Base-by-base conservation (phyloP, 2,329 filamentous ascomycete genomes). In the Cordyceps javanica region DNA sequence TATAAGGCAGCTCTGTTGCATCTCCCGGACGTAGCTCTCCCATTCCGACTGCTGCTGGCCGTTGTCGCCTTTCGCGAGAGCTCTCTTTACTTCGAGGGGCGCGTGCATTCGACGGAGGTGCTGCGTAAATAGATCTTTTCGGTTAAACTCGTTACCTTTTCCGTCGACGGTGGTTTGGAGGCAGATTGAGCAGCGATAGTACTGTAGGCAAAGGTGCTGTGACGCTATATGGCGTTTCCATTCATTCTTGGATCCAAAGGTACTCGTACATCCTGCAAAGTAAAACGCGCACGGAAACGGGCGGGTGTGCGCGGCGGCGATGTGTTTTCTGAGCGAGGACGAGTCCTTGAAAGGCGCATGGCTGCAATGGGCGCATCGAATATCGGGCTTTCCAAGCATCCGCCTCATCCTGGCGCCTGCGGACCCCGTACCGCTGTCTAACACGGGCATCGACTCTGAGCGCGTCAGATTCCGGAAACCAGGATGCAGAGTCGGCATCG, bases 161-260 rank as follows among this genome's bases (percentile, higher is more conserved):
- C 81, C 81, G 59, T 84, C 81, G 0, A 73, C 70, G 2, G 75
- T 75, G 58, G 73, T 78, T 58, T 79, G 76, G 0, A 82, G 79
- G 59, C 84, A 87, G 2, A 79, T 75, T 0, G 84, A 86, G 62
- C 84, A 87, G 21, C 84, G 79, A 64, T 87, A 87, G 63, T 81
- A 87, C 50, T 81, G 80, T 19, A 87, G 69, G 62, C 84, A 87
- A 23, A 99, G 81, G 72, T 99, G 94, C 65, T 97, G 91, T 0
- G 91, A 96, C 16, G 86, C 82, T 68, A 97, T 90, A 68, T 99
- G 94, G 3, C 93, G 84, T 72, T 97, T 97, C 93, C 93, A 99
- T 71, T 97, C 93, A 67, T 97, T 97, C 73, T 97, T 97, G 16
- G 90, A 93, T 1, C 87, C 86, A 69, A 97, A 97, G 0, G 86